phyloP scores from a whole-genome alignment of 192 early-diverging fungal species.

The Coemansia sp. region DNA sequence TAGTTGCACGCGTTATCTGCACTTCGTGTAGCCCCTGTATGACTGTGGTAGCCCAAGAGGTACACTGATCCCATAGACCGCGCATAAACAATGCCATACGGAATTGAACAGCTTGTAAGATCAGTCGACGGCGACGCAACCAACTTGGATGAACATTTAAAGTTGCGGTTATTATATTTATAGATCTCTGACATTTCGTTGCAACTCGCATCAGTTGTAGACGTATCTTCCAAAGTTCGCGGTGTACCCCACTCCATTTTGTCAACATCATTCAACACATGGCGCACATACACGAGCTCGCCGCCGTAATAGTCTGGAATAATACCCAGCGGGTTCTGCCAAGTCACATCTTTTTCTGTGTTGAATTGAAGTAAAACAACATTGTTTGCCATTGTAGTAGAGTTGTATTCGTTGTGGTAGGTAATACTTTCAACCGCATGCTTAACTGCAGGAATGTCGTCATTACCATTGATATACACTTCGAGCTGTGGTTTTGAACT shows the following conservation, averaged over 20 bases:
- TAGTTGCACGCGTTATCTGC: not conserved
- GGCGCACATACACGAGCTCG: not conserved
- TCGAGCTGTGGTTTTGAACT: slow-evolving; percentile 1
- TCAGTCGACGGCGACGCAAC: not conserved
- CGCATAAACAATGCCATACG: not conserved
- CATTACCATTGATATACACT: slow-evolving; percentile 11
- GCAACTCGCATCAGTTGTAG: not conserved
- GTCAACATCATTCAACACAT: not conserved
- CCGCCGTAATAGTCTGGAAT: not conserved
- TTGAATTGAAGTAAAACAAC: slow-evolving; percentile 17
- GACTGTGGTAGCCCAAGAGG: not conserved
- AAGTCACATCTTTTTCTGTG: not conserved
- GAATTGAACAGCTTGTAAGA: not conserved
- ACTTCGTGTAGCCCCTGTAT: not conserved
- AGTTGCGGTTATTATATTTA: not conserved
- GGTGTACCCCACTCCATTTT: not conserved
- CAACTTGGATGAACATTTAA: not conserved
- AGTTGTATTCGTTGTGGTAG: not conserved
- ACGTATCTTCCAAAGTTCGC: not conserved
- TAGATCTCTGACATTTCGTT: not conserved
- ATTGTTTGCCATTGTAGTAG: slow-evolving; percentile 10
- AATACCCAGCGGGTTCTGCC: not conserved
- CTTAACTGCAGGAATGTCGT: not conserved
- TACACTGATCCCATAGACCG: not conserved
- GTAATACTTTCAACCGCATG: slow-evolving; percentile 8